These are phyloP conservation scores for Psilocybe azurescens DNA, from an alignment of 768 basidiomycete species.

Conservation along the genomic window DNA sequence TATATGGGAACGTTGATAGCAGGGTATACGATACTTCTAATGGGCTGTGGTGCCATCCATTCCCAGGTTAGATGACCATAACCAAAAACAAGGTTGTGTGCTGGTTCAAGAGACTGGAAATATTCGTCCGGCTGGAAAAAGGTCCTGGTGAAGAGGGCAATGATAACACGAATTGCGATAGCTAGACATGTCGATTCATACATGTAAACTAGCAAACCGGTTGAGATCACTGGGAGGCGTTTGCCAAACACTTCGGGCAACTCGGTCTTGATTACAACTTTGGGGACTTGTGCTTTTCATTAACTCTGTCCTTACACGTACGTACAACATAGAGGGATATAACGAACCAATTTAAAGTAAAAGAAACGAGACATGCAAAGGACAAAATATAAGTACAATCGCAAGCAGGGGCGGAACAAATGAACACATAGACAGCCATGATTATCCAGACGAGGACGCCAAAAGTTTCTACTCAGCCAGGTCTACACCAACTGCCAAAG, in stretches of 20 bases:
- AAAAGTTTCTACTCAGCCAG: constrained; percentile 64
- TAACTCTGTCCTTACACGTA: no score
- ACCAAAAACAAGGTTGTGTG: constrained; percentile 87
- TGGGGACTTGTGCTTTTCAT: no score
- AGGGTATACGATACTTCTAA: constrained; percentile 85
- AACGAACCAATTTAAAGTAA: no score
- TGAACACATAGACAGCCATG: no score
- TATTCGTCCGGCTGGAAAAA: constrained; percentile 99
- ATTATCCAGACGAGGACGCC: no score
- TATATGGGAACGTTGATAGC: constrained; percentile 81
- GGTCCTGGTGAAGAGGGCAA: constrained; percentile 77
- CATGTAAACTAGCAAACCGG: not conserved
- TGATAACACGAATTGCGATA: constrained; percentile 55
- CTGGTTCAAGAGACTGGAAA: constrained; percentile 93
- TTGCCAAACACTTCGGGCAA: not conserved
- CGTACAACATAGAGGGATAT: no score
- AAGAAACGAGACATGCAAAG: no score
- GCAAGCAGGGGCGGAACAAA: no score
- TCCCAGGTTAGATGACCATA: constrained; percentile 97
- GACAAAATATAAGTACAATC: no score
- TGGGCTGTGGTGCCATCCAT: constrained; percentile 75
- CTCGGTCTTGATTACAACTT: no score
- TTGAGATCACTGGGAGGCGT: not conserved
- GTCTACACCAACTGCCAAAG: constrained; percentile 70
- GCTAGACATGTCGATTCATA: constrained; percentile 33